Conservation (phyloP, 2,329 filamentous ascomycete species). For the Didymellaceae sp. region DNA sequence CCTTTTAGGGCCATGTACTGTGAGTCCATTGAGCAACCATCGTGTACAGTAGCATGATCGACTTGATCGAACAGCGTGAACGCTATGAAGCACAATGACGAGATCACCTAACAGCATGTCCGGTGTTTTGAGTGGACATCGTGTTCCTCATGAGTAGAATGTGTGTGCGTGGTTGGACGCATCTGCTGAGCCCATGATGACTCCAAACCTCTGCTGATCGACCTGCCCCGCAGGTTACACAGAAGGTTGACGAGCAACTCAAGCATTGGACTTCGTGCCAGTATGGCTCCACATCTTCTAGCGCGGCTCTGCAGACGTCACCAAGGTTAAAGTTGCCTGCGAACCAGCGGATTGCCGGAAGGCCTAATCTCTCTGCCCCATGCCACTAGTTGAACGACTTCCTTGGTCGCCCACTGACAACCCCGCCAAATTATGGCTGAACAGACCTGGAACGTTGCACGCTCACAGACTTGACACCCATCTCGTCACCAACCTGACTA, state of each 20-base stretch:
- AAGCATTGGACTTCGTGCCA: no score
- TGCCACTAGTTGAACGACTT: slow-evolving; percentile 21
- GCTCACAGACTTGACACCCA: neutral
- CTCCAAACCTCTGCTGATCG: slow-evolving; percentile 26
- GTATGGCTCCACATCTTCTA: slow-evolving; percentile 23
- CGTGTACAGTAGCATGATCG: no score
- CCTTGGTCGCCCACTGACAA: neutral
- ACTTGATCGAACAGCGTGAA: no score
- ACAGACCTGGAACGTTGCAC: neutral
- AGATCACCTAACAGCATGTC: no score
- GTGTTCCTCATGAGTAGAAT: no score
- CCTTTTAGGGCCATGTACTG: neutral
- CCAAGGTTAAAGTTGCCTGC: slow-evolving; percentile 23
- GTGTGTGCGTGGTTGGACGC: no score
- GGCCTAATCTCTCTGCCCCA: slow-evolving; percentile 15
- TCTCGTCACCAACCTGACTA: neutral
- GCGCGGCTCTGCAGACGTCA: slow-evolving; percentile 41
- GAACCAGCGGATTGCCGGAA: slow-evolving; percentile 26
- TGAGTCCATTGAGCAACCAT: neutral
- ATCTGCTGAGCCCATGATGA: no score
- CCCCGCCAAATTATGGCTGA: slow-evolving; percentile 2
- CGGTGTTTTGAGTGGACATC: no score
- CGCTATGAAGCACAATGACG: no score
- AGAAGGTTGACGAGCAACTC: slow-evolving; percentile 10
- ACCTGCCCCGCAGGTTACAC: slow-evolving; percentile 29